A percentile compares a stretch with the other conserved stretches of the same genome.
phyloP scores from a whole-genome alignment of 805 yeast genomes.

The Maudiozyma serrabonitensis region DNA sequence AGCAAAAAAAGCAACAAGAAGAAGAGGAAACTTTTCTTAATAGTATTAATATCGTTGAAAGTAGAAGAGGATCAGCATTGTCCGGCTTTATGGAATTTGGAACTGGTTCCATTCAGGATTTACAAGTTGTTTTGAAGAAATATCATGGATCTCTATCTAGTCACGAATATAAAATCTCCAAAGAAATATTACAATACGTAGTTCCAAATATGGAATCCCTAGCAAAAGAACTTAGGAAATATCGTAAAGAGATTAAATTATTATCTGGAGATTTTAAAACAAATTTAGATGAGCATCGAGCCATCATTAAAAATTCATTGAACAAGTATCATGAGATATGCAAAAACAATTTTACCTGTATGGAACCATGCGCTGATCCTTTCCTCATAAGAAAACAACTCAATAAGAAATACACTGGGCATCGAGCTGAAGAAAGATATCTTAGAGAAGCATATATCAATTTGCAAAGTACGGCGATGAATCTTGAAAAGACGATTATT shows the following conservation, averaged over 20 bases:
- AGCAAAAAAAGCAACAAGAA: neutral
- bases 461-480: slow-evolving; percentile 53
- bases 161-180: slow-evolving; percentile 42
- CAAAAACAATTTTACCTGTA: slow-evolving; percentile 14
- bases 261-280: slow-evolving; percentile 51
- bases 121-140: slow-evolving; percentile 57
- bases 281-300: slow-evolving; percentile 46
- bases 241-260: slow-evolving; percentile 70
- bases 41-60: neutral
- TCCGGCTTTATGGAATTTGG: slow-evolving; percentile 61
- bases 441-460: slow-evolving; percentile 54
- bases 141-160: slow-evolving; percentile 48
- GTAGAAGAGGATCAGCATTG: slow-evolving; percentile 13
- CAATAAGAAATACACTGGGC: slow-evolving; percentile 53
- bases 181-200: slow-evolving; percentile 43
- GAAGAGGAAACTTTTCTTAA: neutral
- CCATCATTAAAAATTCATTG: slow-evolving; percentile 48
- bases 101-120: slow-evolving; percentile 63
- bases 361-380: slow-evolving; percentile 44
- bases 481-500: slow-evolving; percentile 52
- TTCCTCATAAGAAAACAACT: slow-evolving; percentile 47
- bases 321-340: slow-evolving; percentile 34
- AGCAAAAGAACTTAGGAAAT: slow-evolving; percentile 55
- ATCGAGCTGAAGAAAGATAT: slow-evolving; percentile 49
- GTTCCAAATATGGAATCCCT: slow-evolving; percentile 49